Percentiles rank a stretch among this genome's conserved stretches.
phyloP scores from a whole-genome alignment of 805 yeast species.

The Pichia thaimueangensis region DNA sequence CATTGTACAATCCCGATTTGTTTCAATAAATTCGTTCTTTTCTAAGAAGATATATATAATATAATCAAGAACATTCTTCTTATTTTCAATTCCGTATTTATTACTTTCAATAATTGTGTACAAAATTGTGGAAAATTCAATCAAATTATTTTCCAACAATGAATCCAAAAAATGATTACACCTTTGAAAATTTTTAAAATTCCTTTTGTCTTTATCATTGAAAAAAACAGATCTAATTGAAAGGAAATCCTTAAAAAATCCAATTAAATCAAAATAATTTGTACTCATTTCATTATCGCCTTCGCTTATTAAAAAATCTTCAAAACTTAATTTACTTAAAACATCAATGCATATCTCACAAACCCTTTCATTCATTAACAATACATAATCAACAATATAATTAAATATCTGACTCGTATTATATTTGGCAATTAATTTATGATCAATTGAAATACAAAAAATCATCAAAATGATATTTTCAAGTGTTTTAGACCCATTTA shows the following conservation, averaged over 20 bases:
- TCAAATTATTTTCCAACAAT: constrained; percentile 11
- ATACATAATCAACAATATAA: constrained; percentile 2
- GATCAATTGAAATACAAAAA: constrained; percentile 9
- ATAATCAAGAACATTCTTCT: constrained; percentile 18
- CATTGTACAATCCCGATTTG: constrained; percentile 1
- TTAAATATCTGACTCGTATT: background rate
- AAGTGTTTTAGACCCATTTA: background rate
- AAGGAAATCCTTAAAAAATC: constrained; percentile 9
- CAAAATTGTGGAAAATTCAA: constrained; percentile 12
- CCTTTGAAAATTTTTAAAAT: constrained; percentile 9
- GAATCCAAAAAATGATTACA: constrained; percentile 15
- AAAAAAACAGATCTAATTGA: constrained; percentile 11
- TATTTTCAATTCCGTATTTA: background rate
- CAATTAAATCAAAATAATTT: constrained; percentile 8
- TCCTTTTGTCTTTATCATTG: constrained; percentile 1
- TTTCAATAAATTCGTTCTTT: background rate
- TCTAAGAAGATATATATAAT: constrained; percentile 22
- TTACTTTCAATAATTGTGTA: constrained; percentile 13
- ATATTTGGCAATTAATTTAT: constrained; percentile 1
- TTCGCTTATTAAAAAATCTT: constrained; percentile 5
- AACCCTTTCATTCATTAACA: constrained; percentile 5
- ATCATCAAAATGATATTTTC: constrained; percentile 9
- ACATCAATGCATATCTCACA: constrained; percentile 11
- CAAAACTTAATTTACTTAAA: constrained; percentile 2
- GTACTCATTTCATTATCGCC: background rate